phyloP scores from a whole-genome alignment of 805 yeast genomes.

The Kregervanrija delftensis region DNA sequence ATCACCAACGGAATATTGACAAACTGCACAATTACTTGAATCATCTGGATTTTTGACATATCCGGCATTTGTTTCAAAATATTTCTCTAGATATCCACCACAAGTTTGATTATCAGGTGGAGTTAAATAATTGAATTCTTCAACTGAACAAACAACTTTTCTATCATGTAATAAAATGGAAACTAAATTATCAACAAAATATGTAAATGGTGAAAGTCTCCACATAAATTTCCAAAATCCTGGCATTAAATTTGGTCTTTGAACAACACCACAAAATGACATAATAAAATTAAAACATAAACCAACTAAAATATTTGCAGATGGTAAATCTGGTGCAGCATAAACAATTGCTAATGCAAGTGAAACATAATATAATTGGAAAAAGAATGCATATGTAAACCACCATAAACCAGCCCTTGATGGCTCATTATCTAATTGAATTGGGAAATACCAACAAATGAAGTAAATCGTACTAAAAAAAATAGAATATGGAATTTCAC shows the following conservation, averaged over 20 bases:
- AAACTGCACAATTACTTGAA: slow-evolving; percentile 42
- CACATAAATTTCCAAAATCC: slow-evolving; percentile 83
- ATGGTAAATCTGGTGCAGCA: slow-evolving; percentile 55
- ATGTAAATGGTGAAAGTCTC: slow-evolving; percentile 66
- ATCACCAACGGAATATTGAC: slow-evolving; percentile 39
- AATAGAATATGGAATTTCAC: slow-evolving; percentile 56
- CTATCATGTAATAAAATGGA: slow-evolving; percentile 43
- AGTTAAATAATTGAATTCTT: slow-evolving; percentile 42
- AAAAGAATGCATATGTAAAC: slow-evolving; percentile 29
- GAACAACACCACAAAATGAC: slow-evolving; percentile 66
- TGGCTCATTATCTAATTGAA: slow-evolving; percentile 28
- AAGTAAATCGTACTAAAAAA: slow-evolving; percentile 42
- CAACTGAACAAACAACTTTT: slow-evolving; percentile 39
- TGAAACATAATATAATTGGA: slow-evolving; percentile 39
- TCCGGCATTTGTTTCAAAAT: slow-evolving; percentile 41
- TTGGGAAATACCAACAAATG: slow-evolving; percentile 32
- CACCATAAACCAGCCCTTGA: slow-evolving; percentile 44
- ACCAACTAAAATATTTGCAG: slow-evolving; percentile 56
- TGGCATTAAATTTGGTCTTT: slow-evolving; percentile 52
- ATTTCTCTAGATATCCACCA: slow-evolving; percentile 38
- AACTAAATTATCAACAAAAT: slow-evolving; percentile 51
- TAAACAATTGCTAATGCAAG: slow-evolving; percentile 51
- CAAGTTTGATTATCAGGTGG: slow-evolving; percentile 66
- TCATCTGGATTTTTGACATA: slow-evolving; percentile 51
- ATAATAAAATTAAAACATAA: slow-evolving; percentile 51